phyloP scores from a whole-genome alignment of 768 basidiomycete genomes.

The Dendrothele bispora region DNA sequence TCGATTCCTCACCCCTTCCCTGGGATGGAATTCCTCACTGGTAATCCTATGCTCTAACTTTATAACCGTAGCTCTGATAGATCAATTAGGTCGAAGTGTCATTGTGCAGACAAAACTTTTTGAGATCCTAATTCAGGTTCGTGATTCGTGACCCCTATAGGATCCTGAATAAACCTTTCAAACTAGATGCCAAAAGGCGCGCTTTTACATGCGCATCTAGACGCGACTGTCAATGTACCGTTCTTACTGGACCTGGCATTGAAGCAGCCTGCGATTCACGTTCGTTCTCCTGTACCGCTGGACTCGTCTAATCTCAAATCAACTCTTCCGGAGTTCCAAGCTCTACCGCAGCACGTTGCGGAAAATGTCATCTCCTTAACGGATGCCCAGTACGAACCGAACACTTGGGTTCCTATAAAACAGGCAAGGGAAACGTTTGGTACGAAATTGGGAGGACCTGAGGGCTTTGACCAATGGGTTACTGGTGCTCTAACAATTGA shows the following conservation, averaged over 20 bases:
- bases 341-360: slow-evolving; percentile 36
- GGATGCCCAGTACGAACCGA: slow-evolving; percentile 36
- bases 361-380: slow-evolving; percentile 23
- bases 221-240: slow-evolving; percentile 61
- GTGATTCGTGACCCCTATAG: not conserved
- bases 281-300: slow-evolving; percentile 44
- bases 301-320: slow-evolving; percentile 38
- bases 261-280: slow-evolving; percentile 59
- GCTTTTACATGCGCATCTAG: slow-evolving; percentile 74
- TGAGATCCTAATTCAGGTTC: slow-evolving; percentile 58
- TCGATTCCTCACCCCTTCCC: slow-evolving; percentile 65
- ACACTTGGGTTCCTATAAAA: slow-evolving; percentile 54
- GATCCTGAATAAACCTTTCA: not conserved
- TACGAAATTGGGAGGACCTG: slow-evolving; percentile 51
- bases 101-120: slow-evolving; percentile 66
- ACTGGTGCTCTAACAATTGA: slow-evolving; percentile 48
- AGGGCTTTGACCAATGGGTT: slow-evolving; percentile 72
- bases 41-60: slow-evolving; percentile 26
- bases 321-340: slow-evolving; percentile 52
- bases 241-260: slow-evolving; percentile 55
- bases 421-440: slow-evolving; percentile 56
- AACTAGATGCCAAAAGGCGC: slow-evolving; percentile 84
- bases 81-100: slow-evolving; percentile 44
- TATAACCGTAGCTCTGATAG: not conserved
- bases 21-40: slow-evolving; percentile 78